These are phyloP conservation scores for Cladobotryum protrusum DNA, from an alignment of 2,329 filamentous ascomycete genomes.

Conservation along the genomic window DNA sequence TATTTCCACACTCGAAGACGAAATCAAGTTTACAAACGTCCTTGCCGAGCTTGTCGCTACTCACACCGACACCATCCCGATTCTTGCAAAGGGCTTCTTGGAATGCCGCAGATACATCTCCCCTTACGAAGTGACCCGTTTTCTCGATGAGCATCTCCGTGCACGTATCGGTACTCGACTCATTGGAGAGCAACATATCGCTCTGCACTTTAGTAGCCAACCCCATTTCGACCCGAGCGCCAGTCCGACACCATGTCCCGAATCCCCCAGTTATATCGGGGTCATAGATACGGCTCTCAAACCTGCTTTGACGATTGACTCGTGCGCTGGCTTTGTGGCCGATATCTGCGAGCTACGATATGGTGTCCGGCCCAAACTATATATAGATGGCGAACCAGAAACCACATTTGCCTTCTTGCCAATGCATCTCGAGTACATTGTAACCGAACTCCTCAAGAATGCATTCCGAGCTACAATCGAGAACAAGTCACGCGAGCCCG, in stretches of 20 bases:
- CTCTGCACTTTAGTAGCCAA: slow-evolving; percentile 67
- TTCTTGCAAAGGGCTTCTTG: slow-evolving; percentile 84
- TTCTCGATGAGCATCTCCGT: slow-evolving; percentile 88
- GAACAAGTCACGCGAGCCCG: slow-evolving; percentile 69
- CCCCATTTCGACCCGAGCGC: slow-evolving; percentile 58
- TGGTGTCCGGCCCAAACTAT: slow-evolving; percentile 72
- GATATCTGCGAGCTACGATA: slow-evolving; percentile 98
- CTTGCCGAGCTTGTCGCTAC: slow-evolving; percentile 94
- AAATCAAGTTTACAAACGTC: slow-evolving; percentile 84
- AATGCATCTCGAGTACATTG: slow-evolving; percentile 94
- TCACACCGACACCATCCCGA: slow-evolving; percentile 89
- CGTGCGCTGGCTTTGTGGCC: slow-evolving; percentile 83
- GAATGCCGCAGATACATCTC: slow-evolving; percentile 90
- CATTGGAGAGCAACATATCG: slow-evolving; percentile 95
- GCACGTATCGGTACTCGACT: slow-evolving; percentile 90
- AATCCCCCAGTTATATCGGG: slow-evolving; percentile 70
- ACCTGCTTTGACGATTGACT: slow-evolving; percentile 73
- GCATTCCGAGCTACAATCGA: slow-evolving; percentile 92
- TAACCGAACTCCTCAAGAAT: slow-evolving; percentile 95
- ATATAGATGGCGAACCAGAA: slow-evolving; percentile 77
- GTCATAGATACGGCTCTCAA: slow-evolving; percentile 89
- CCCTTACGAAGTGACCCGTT: slow-evolving; percentile 74
- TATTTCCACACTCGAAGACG: slow-evolving; percentile 66
- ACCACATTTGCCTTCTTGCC: slow-evolving; percentile 92
- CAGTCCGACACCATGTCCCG: slow-evolving; percentile 44